Percentiles rank a stretch among this genome's conserved stretches.
phyloP scores from a whole-genome alignment of 805 yeast species.

The Zygoascus bituminiphila region DNA sequence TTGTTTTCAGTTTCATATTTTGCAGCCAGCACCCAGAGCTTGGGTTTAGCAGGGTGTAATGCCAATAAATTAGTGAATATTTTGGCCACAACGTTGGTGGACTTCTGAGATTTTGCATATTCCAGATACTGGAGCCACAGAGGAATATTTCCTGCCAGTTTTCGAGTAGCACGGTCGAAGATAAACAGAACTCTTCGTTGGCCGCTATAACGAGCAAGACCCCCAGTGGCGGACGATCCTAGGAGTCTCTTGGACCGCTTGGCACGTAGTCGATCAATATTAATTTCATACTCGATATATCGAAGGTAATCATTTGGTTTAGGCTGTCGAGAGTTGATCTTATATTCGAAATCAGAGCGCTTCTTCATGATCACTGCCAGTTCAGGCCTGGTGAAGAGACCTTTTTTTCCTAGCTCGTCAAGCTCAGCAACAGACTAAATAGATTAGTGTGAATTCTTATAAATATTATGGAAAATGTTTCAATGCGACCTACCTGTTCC shows the following conservation, averaged over 20 bases:
- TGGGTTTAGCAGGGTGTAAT: slow-evolving; percentile 83
- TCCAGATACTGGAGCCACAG: slow-evolving; percentile 74
- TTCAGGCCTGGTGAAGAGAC: slow-evolving; percentile 75
- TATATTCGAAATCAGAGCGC: slow-evolving; percentile 92
- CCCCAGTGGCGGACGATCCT: slow-evolving; percentile 39
- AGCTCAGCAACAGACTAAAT: slow-evolving; percentile 42
- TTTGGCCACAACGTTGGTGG: slow-evolving; percentile 32
- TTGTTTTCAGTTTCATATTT: slow-evolving; percentile 86
- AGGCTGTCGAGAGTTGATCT: slow-evolving; percentile 77
- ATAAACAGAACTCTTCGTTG: slow-evolving; percentile 71
- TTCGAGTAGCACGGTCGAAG: slow-evolving; percentile 71
- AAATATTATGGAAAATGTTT: slow-evolving; percentile 5
- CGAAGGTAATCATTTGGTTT: slow-evolving; percentile 66
- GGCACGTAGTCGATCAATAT: slow-evolving; percentile 66
- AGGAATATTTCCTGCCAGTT: slow-evolving; percentile 67
- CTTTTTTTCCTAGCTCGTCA: slow-evolving; percentile 75
- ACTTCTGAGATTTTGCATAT: slow-evolving; percentile 34
- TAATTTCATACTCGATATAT: slow-evolving; percentile 73
- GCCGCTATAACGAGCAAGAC: slow-evolving; percentile 79
- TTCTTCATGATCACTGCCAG: slow-evolving; percentile 79
- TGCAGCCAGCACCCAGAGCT: slow-evolving; percentile 92
- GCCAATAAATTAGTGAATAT: slow-evolving; percentile 71
- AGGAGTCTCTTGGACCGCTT: slow-evolving; percentile 58
- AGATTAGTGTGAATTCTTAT: neutral
- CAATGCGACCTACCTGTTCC: slow-evolving; percentile 33